phyloP scores from a whole-genome alignment of 2,329 filamentous ascomycete genomes.

The Epichloe festucae region DNA sequence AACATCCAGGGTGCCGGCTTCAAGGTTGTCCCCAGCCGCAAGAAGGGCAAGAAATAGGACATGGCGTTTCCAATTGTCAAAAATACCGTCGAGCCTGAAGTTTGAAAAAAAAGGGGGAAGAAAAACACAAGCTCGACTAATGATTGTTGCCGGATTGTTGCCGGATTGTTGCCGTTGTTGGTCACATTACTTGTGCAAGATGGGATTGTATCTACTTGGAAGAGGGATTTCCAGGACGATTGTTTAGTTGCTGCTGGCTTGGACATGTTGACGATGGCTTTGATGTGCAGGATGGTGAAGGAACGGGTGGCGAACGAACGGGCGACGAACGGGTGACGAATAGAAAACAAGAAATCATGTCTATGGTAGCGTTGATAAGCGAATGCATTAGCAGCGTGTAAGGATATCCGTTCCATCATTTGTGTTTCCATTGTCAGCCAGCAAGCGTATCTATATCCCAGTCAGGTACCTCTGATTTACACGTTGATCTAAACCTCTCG shows the following conservation, averaged over 20 bases:
- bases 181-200: background rate
- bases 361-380: background rate
- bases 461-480: no score
- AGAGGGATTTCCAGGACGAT: background rate
- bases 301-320: background rate
- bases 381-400: background rate
- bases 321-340: background rate
- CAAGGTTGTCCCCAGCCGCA: constrained; percentile 83
- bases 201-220: background rate
- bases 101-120: background rate
- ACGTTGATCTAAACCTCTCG: no score
- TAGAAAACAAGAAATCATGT: background rate
- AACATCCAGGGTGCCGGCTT: constrained; percentile 48
- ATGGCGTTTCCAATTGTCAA: constrained; percentile 6
- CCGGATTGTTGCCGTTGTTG: background rate
- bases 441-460: background rate
- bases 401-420: background rate
- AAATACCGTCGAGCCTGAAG: constrained; percentile 6
- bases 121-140: background rate
- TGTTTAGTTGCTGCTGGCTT: background rate
- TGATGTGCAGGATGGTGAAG: background rate
- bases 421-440: background rate
- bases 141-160: background rate
- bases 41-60: constrained; percentile 69
- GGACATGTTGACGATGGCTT: background rate